Evolutionary conservation across 192 early-diverging fungal genomes (phyloP), one percentile per base, ranked within the genome.

Genomic region (Tieghemiomyces parasiticus): DNA sequence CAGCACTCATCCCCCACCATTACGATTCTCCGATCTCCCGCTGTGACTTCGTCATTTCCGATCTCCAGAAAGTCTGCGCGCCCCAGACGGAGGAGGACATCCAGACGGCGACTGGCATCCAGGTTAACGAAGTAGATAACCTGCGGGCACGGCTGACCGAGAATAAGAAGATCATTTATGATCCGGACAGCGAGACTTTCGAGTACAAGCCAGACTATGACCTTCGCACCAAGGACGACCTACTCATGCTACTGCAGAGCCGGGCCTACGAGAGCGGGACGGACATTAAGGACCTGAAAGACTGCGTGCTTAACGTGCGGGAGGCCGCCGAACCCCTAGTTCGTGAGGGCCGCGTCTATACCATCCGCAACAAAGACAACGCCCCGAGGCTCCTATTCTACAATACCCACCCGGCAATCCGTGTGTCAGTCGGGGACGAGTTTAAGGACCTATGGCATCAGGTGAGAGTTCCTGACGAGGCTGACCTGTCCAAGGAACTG

Each of bases 181-280:
- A 82, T 59, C 33, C 68, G 1, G 30, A 66, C 1, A 71, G 73
- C 20, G 60, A 75, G 4, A 83, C 82, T 0, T 85, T 87, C 70
- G 75, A 78, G 4, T 90, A 88, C 68, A 84, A 83, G 74, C 87
- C 87, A 49, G 80, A 79, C 46, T 89, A 75, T 61, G 76, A 84
- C 32, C 81, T 90, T 55, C 76, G 76, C 51, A 74, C 71, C 33
- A 80, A 80, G 35, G 84, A 88, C 16, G 89, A 89, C 56, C 68
- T 92, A 26, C 55, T 90, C 14, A 67, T 71, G 24, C 67, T 87
- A 20, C 62, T 92, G 48, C 65, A 72, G 33, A 61, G 64, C n/a
- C 73, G 74, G 35, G 66, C 71, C 28, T 77, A 78, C 46, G 63
- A 78, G 46, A 68, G 70, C 4, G 89, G 84, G 1, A 78, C 87